A percentile compares a stretch with the other conserved stretches of the same genome.
Conservation (phyloP, 371 early-diverging fungal genomes). For the Rhizopus microsporus region DNA sequence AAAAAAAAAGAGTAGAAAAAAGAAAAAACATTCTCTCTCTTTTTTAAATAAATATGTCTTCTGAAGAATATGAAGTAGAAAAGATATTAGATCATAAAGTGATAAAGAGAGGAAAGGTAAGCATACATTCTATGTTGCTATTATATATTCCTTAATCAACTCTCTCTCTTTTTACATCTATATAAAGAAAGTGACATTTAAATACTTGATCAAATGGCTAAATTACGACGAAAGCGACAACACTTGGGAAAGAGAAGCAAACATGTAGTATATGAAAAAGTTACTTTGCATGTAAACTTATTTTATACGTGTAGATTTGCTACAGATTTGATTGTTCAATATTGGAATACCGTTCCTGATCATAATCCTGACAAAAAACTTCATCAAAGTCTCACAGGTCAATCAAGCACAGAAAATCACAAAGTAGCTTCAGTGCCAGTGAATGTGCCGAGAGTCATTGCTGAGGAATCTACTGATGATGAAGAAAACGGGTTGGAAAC, state of each 20-base stretch:
- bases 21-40: conserved; percentile 1
- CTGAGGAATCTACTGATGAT: background rate
- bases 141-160: background rate
- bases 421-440: background rate
- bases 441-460: background rate
- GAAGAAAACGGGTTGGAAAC: background rate
- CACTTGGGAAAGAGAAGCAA: conserved; percentile 43
- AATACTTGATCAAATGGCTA: conserved; percentile 46
- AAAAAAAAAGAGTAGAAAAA: conserved; percentile 6
- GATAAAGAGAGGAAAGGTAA: conserved; percentile 6
- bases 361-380: conserved; percentile 4
- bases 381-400: background rate
- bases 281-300: background rate
- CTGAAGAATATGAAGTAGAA: conserved; percentile 43
- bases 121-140: background rate
- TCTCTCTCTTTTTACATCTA: background rate
- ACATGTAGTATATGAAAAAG: conserved; percentile 30
- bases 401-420: background rate
- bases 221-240: conserved; percentile 35
- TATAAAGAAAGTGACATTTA: conserved; percentile 13
- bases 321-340: conserved; percentile 11
- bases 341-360: conserved; percentile 14
- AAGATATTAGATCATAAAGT: conserved; percentile 26
- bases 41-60: conserved; percentile 1
- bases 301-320: conserved; percentile 10